Evolutionary conservation across 495 filamentous ascomycete genomes (phyloP).

Genomic region (Chlorociboria aeruginascens): DNA sequence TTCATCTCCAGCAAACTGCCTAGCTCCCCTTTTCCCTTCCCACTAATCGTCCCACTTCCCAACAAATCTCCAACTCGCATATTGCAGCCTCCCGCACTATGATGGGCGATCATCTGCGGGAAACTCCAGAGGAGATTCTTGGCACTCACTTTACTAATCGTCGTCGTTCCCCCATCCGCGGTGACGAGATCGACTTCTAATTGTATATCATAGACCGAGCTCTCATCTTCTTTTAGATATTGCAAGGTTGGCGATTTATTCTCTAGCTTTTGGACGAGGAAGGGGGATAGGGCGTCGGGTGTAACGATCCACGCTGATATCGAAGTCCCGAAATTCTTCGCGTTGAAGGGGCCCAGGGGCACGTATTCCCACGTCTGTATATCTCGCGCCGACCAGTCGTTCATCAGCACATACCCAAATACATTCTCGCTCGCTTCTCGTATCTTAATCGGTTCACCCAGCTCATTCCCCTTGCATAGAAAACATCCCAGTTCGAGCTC

Average conservation of each 20-base stretch:
- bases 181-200: constrained; percentile 62
- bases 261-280: constrained; percentile 39
- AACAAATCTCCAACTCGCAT: constrained; percentile 74
- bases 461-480: constrained; percentile 50
- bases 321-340: constrained; percentile 87
- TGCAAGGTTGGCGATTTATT: constrained; percentile 52
- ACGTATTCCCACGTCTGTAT: constrained; percentile 88
- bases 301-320: constrained; percentile 86
- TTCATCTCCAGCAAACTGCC: constrained; percentile 80
- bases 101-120: constrained; percentile 89
- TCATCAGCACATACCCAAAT: constrained; percentile 83
- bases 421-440: constrained; percentile 61
- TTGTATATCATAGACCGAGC: constrained; percentile 61
- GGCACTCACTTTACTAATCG: constrained; percentile 51
- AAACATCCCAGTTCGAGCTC: constrained; percentile 86
- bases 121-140: constrained; percentile 81
- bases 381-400: constrained; percentile 90
- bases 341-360: constrained; percentile 76
- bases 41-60: constrained; percentile 84
- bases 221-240: constrained; percentile 56
- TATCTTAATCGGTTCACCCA: constrained; percentile 53
- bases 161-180: constrained; percentile 47
- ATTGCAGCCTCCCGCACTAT: constrained; percentile 76
- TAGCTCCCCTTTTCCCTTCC: constrained; percentile 42
- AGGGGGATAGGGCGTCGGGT: constrained; percentile 70